These are phyloP conservation scores for Naganishia vaughanmartiniae DNA, from an alignment of 768 basidiomycete genomes.

Conservation along the genomic window DNA sequence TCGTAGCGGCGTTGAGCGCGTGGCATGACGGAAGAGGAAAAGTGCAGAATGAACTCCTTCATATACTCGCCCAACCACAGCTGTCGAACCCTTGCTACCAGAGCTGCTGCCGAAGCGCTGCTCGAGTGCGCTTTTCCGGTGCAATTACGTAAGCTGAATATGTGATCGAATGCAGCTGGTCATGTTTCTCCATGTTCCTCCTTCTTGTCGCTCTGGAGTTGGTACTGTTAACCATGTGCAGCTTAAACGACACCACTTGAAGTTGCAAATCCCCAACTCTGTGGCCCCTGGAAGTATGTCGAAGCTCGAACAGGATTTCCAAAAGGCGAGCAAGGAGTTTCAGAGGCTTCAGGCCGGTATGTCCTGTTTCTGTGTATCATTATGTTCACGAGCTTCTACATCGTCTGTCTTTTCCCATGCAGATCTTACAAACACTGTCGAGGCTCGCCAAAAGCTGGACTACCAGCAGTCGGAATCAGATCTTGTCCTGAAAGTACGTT, in stretches of 20 bases:
- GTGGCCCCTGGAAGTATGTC: constrained; percentile 9
- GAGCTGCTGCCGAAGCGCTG: background rate
- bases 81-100: background rate
- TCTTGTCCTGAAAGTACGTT: constrained; percentile 74
- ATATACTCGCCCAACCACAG: background rate
- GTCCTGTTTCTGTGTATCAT: constrained; percentile 24
- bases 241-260: background rate
- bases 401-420: background rate
- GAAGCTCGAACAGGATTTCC: constrained; percentile 53
- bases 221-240: background rate
- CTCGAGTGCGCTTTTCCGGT: too few relatives aligned
- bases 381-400: background rate
- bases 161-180: background rate
- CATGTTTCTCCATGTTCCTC: constrained; percentile 4
- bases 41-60: background rate
- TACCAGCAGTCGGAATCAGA: constrained; percentile 89
- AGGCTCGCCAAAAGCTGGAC: constrained; percentile 80
- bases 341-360: constrained; percentile 68
- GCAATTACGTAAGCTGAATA: background rate
- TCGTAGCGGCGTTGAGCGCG: too few relatives aligned
- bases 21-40: too few relatives aligned
- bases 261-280: background rate
- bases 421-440: constrained; percentile 71
- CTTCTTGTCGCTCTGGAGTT: background rate
- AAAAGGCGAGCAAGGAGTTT: constrained; percentile 69